Evolutionary conservation across 2,329 filamentous ascomycete genomes (phyloP).

Genomic region (Tothia fuscella): DNA sequence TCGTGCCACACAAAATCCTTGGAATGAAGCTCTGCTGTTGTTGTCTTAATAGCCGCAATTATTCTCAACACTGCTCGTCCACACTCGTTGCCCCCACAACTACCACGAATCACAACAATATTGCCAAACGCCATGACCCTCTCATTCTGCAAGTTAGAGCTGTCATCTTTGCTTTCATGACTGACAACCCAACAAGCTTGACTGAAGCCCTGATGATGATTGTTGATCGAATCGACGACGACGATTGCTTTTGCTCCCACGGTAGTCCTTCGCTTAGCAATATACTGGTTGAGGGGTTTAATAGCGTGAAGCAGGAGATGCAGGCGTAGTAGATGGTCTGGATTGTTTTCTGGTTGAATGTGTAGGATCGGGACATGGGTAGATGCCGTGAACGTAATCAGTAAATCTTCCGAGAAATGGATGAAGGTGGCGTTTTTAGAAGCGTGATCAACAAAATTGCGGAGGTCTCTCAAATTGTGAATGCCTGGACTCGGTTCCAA

Average conservation of each 20-base stretch:
- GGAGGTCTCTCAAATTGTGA: no score
- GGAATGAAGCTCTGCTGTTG: not conserved
- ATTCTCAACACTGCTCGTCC: not conserved
- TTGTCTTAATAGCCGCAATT: constrained; percentile 1
- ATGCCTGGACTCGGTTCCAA: no score
- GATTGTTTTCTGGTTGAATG: not conserved
- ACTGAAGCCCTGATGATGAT: not conserved
- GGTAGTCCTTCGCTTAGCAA: not conserved
- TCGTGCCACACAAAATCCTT: constrained; percentile 4
- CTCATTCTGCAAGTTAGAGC: not conserved
- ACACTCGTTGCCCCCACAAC: not conserved
- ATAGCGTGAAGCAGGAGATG: constrained; percentile 4
- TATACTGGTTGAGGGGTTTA: not conserved
- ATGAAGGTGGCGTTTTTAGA: not conserved
- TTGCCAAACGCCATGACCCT: not conserved
- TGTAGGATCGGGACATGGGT: not conserved
- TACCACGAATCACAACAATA: not conserved
- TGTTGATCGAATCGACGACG: constrained; percentile 3
- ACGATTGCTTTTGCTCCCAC: not conserved
- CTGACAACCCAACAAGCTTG: constrained; percentile 3
- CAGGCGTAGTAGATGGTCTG: constrained; percentile 3
- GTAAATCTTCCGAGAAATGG: not conserved
- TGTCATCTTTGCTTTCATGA: not conserved
- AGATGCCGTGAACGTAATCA: not conserved
- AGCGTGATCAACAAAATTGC: no score